Percentiles rank a stretch among this genome's conserved stretches.
These are phyloP conservation scores for Entomortierella chlamydospora DNA, from an alignment of 192 early-diverging fungal genomes.

Conservation along the genomic window DNA sequence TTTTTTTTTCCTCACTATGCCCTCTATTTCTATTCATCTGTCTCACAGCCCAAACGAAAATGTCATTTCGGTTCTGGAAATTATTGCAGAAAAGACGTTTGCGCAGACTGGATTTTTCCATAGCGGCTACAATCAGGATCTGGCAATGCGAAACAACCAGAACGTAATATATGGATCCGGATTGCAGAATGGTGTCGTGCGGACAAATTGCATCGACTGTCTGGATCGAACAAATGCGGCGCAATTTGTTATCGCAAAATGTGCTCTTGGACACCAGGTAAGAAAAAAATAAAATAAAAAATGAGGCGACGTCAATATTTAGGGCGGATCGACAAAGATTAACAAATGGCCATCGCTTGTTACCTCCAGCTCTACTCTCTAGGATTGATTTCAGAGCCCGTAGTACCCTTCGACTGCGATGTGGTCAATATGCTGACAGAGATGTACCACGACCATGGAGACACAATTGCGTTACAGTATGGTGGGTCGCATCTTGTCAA, in stretches of 20 bases:
- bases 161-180: conserved; percentile 23
- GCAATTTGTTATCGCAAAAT: conserved; percentile 95
- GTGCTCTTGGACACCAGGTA: conserved; percentile 89
- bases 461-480: conserved; percentile 95
- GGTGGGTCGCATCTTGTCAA: conserved; percentile 98
- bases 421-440: conserved; percentile 92
- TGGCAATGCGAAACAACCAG: background rate
- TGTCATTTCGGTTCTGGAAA: conserved; percentile 90
- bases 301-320: background rate
- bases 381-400: conserved; percentile 82
- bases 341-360: too few species aligned
- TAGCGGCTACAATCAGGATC: conserved; percentile 80
- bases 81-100: conserved; percentile 88
- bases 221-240: conserved; percentile 98
- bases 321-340: background rate
- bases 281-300: background rate
- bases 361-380: conserved; percentile 80
- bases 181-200: conserved; percentile 86
- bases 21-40: too few species aligned
- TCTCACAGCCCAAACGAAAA: conserved; percentile 86
- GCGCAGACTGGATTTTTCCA: conserved; percentile 93
- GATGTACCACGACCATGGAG: conserved; percentile 98
- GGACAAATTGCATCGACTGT: conserved; percentile 99
- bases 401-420: conserved; percentile 92
- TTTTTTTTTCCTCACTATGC: too few species aligned